phyloP scores from a whole-genome alignment of 164 flowering plant genomes.

The Magnolia officinalis region DNA sequence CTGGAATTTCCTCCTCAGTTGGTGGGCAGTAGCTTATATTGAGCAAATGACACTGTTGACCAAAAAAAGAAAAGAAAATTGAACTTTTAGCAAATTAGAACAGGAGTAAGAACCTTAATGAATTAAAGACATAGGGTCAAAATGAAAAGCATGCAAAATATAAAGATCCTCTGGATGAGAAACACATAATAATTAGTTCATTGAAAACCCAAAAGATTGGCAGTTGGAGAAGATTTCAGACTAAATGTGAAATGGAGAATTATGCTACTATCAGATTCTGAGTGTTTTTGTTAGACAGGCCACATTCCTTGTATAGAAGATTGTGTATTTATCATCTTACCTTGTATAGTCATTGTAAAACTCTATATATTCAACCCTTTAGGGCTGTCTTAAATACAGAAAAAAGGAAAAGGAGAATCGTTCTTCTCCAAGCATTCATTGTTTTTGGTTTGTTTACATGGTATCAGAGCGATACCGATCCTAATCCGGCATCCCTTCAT shows the following conservation, averaged over 20 bases:
- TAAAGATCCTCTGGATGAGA: background rate
- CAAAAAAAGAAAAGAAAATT: background rate
- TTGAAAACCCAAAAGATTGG: background rate
- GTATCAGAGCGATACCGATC: too few relatives aligned
- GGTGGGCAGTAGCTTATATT: conserved; percentile 88
- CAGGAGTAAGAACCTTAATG: background rate
- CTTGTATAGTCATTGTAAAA: too few relatives aligned
- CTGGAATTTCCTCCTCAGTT: conserved; percentile 58
- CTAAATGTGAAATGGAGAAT: background rate
- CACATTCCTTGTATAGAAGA: too few relatives aligned
- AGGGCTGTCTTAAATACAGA: too few relatives aligned
- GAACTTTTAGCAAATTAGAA: too few relatives aligned
- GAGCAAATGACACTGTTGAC: conserved; percentile 63
- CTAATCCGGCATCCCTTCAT: too few relatives aligned
- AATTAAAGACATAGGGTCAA: background rate
- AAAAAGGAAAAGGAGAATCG: too few relatives aligned
- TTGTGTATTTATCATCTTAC: too few relatives aligned
- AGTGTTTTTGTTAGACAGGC: too few relatives aligned
- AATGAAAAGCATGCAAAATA: background rate
- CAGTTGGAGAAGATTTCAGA: background rate
- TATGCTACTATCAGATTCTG: background rate
- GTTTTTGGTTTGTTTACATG: too few relatives aligned
- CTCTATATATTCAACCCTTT: too few relatives aligned
- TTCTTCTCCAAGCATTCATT: too few relatives aligned
- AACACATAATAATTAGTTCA: background rate